Base-by-base conservation (phyloP, 306 rosid genomes). In the Malus sieversii region DNA sequence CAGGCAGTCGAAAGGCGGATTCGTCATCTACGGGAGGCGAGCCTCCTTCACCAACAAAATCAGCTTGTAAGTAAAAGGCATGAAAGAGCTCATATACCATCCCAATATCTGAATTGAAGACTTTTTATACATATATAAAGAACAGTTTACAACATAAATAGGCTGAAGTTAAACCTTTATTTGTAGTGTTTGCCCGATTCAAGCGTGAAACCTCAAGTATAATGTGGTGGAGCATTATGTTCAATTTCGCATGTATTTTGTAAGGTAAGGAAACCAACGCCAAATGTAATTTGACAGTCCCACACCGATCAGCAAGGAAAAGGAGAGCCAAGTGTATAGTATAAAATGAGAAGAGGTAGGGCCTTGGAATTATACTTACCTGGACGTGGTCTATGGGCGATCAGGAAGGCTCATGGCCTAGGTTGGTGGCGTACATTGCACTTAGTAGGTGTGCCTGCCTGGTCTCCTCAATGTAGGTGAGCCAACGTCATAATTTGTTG, bases 401-500 rank as follows among this genome's bases (percentile, higher is more conserved):
- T 88, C 92, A 74, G 0, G 4, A 64, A 88, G 87, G 83, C 71
- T 70, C 75, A 86, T 88, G 87, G 83, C 86, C 86, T 86, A 69
- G 85, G 55, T 8, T 18, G 25, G 85, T 71, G 80, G 64, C 86
- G 44, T 87, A 82, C 88, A 87, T 86, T 90, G 92, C 92, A 90
- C 96, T 4, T 1, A 0, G 91, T 84, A 84, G 79, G 88, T 87
- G 89, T 86, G 78, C 82, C 22, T 1, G 77, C 52, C 80, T 85
- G 92, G 90, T 90, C 96, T 86, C 79, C 78, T 74, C 88, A 8
- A 9, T 2, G 86, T n/a, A 78, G 86, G 70, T 63, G 96, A 82
- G 77, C 90, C 86, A 78, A 88, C 86, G 87, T 89, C 93, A 82
- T 90, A 79, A 92, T 88, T 88, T 88, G 87, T 88, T 82, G 53